Evolutionary conservation across 352 stramenopile genomes (phyloP).

Genomic region (Globisporangium paroecandrum): DNA sequence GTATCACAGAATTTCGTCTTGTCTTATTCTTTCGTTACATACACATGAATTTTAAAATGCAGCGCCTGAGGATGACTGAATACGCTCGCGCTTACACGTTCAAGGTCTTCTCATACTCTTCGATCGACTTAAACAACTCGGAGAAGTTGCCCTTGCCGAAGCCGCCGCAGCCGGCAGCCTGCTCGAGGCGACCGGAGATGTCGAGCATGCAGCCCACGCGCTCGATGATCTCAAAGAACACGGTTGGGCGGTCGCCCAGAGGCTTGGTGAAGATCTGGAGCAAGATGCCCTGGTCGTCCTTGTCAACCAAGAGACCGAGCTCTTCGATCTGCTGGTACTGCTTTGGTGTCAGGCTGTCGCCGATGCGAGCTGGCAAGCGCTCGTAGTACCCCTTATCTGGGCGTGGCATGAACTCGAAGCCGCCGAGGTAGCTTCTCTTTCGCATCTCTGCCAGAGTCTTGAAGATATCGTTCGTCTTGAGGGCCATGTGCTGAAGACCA

Average conservation of each 20-base stretch:
- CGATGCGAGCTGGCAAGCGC: conserved; percentile 79
- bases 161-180: conserved; percentile 76
- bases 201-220: conserved; percentile 86
- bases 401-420: conserved; percentile 85
- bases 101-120: conserved; percentile 86
- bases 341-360: conserved; percentile 67
- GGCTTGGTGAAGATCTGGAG: conserved; percentile 92
- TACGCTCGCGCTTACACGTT: conserved; percentile 47
- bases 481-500: conserved; percentile 95
- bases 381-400: conserved; percentile 91
- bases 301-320: conserved; percentile 92
- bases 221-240: conserved; percentile 94
- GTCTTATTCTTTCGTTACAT: conserved; percentile 4
- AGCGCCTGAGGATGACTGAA: not conserved
- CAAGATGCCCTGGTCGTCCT: conserved; percentile 93
- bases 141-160: conserved; percentile 93
- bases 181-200: conserved; percentile 66
- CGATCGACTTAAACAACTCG: conserved; percentile 91
- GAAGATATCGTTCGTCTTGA: conserved; percentile 97
- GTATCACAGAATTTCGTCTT: not conserved
- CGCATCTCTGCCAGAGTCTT: conserved; percentile 85
- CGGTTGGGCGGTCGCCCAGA: conserved; percentile 78
- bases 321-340: conserved; percentile 92
- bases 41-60: conserved; percentile 1
- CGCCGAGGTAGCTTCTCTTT: conserved; percentile 62